Base-by-base conservation (phyloP, 441 rosid genomes). In the Syzygium syzygioides region DNA sequence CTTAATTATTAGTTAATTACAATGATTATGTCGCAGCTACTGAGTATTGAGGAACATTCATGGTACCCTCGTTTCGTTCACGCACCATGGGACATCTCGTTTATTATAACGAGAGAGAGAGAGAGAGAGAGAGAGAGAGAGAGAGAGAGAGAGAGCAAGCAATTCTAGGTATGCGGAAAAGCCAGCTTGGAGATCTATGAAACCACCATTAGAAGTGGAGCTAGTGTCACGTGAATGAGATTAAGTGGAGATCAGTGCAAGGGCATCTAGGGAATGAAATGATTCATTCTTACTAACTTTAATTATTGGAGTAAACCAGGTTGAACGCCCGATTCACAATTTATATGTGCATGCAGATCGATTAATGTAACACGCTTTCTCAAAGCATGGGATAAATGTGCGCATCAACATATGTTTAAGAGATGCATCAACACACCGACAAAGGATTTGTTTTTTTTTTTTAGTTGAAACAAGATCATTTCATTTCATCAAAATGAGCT, bases 251-350 rank as follows among this genome's bases (percentile, higher is more conserved):
- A 71, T 71, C 15, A 34, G 9, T 10, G 79, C 48, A 71, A 68
- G 79, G 79, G 26, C 45, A 18, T 20, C 9, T 6, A n/a, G n/a
- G 50, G 80, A 60, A 60, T 60, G 15, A 54, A 54, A 3, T 14
- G 55, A 54, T 54, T 54, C 55, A 17, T 5, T 54, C 18, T 14
- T 15, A 6, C 2, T 54, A 2, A 15, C 55, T 54, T 54, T 54
- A 14, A 28, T 60, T 60, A 28, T n/a, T 19, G 9, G 32, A 62
- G 19, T 32, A 14, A 62, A 3, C 28, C 0, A 0, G 5, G 4
- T 62, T 62, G 10, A n/a, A n/a, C 3, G 6, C 0, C 3, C 2
- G 0, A n/a, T 62, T n/a, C 2, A 1, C 15, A 30, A 62, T 62
- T 62, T 62, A 14, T 62, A 5, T 60, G 1, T 12, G 30, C 28